Percentiles rank a stretch among this genome's conserved stretches.
phyloP scores from a whole-genome alignment of 495 filamentous ascomycete genomes.

The Aspergillus sclerotiicarbonarius region DNA sequence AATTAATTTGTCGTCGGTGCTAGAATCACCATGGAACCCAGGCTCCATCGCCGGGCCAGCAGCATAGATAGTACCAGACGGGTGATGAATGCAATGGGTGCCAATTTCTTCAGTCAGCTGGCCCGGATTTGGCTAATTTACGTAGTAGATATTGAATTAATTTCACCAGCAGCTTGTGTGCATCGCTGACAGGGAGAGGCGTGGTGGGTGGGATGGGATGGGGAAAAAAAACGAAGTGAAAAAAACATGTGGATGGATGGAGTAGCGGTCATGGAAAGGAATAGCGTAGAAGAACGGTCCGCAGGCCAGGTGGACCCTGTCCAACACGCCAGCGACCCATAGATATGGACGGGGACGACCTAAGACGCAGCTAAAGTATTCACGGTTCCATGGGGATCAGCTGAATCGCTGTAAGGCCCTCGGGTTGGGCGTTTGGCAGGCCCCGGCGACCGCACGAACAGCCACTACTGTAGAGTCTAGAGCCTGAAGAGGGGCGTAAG shows the following conservation, averaged over 20 bases:
- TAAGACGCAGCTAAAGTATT: conserved; percentile 25
- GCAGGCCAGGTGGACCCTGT: conserved; percentile 19
- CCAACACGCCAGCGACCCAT: conserved; percentile 39
- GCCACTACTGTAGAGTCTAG: conserved; percentile 24
- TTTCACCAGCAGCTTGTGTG: neutral
- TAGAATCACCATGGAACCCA: conserved; percentile 8
- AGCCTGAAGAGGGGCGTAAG: conserved; percentile 23
- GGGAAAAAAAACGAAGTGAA: neutral
- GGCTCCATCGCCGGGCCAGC: conserved; percentile 8
- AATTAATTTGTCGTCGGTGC: conserved; percentile 10
- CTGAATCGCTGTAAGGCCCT: conserved; percentile 26
- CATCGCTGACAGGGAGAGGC: neutral
- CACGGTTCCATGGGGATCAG: conserved; percentile 34
- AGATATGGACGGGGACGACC: conserved; percentile 38
- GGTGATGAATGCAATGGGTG: neutral
- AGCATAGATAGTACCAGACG: neutral
- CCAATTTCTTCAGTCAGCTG: neutral
- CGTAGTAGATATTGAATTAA: neutral
- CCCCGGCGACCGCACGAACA: conserved; percentile 10
- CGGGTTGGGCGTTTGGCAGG: conserved; percentile 29
- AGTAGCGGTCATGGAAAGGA: conserved; percentile 18
- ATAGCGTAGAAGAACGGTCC: conserved; percentile 25
- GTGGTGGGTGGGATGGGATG: neutral
- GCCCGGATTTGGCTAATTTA: too few species aligned
- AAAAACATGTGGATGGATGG: conserved; percentile 7